phyloP scores from a whole-genome alignment of 345 rosid genomes.

The Abelmoschus esculentus region DNA sequence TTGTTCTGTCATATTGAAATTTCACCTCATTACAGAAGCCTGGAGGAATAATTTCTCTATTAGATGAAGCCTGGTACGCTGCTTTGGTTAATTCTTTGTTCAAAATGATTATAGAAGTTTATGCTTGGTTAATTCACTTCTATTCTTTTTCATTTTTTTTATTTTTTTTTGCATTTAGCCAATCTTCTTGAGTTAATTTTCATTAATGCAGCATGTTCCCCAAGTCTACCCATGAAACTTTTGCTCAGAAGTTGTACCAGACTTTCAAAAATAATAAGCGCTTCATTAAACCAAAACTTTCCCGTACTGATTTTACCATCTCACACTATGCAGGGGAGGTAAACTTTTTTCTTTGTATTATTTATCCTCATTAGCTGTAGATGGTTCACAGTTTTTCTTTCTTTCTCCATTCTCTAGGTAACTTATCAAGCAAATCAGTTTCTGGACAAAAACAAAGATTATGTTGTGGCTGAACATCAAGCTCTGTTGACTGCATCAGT shows the following conservation, averaged over 20 bases:
- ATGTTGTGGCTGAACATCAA: constrained; percentile 77
- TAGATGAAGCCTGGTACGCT: constrained; percentile 72
- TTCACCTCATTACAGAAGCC: constrained; percentile 51
- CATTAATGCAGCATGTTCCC: constrained; percentile 64
- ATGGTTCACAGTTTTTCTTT: neutral
- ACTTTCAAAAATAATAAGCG: constrained; percentile 66
- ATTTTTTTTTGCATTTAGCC: neutral
- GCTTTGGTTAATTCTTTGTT: constrained; percentile 10
- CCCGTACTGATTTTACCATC: constrained; percentile 65
- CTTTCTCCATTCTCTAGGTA: constrained; percentile 30
- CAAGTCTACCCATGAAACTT: constrained; percentile 75
- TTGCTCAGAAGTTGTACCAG: constrained; percentile 73
- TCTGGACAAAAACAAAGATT: constrained; percentile 73
- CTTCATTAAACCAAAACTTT: constrained; percentile 68
- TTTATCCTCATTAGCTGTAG: neutral
- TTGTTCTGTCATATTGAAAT: neutral
- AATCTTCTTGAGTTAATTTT: neutral
- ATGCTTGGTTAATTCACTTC: neutral
- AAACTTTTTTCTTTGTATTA: neutral
- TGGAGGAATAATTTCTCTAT: constrained; percentile 67
- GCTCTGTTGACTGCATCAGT: constrained; percentile 52
- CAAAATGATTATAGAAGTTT: constrained; percentile 5
- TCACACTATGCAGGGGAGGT: constrained; percentile 80
- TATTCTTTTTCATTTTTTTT: neutral
- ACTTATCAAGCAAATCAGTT: constrained; percentile 62